Base-by-base conservation (phyloP, 2,329 filamentous ascomycete genomes). In the Ceratocystis huliohia region DNA sequence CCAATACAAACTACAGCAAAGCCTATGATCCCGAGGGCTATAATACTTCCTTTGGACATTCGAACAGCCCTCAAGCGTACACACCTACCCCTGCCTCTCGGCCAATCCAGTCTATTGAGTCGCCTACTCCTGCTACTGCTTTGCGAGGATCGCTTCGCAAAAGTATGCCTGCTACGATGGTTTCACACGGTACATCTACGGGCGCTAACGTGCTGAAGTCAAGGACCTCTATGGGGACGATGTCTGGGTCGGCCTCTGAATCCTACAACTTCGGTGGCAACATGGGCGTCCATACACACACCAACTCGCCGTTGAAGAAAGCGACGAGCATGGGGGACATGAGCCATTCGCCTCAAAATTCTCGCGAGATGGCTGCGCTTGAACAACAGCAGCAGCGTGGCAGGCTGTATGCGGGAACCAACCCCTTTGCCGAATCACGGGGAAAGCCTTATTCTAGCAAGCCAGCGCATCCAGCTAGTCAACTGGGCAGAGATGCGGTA, bases 261-360 rank as follows among this genome's bases (percentile, higher is more conserved):
- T 73, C 69, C 6, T 65, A 71, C 3, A 74, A 72, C 67, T 78
- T 77, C 73, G 91, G 91, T 17, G 91, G 92, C 1, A 93, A 82
- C 73, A 78, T 96, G 63, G 91, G 92, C 15, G 81, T 95, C 0
- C 91, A 86, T 74, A 87, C 82, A 5, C 90, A 96, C 74, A 85
- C 86, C 5, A 88, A 87, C 50, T 96, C 90, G 10, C 93, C 93
- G 0, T 75, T 97, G 13, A 88, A 91, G 71, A 96, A 96, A 74
- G 81, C 88, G 1, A 78, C 78, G 15, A 84, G 84, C 79, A 71
- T 89, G 78, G 75, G 84, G 75, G 75, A 88, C 66, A 75, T 76
- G 28, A 72, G 73, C 6, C 69, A 72, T 6, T 81, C 81, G 46
- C 84, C 84, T 1, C 78, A 81, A 56, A 86, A 85, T 70, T 84